Percentiles rank a stretch among this genome's conserved stretches.
phyloP scores from a whole-genome alignment of 192 early-diverging fungal genomes.

The Linnemannia zychae region DNA sequence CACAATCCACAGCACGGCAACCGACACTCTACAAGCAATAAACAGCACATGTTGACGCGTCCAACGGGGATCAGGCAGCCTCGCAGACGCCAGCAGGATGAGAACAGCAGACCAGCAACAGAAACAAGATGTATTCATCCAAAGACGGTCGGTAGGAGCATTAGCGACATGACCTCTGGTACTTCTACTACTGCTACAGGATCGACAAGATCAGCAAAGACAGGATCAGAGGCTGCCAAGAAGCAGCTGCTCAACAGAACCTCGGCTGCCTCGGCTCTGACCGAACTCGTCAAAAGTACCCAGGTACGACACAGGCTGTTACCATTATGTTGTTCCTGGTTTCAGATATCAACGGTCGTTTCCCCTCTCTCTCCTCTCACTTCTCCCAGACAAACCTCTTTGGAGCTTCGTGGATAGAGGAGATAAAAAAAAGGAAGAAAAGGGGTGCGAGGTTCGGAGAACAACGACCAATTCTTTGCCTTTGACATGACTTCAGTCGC shows the following conservation, averaged over 20 bases:
- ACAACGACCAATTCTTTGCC: no score
- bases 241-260: background rate
- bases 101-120: background rate
- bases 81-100: background rate
- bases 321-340: no score
- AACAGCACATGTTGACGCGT: background rate
- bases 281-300: background rate
- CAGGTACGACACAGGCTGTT: background rate
- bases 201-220: background rate
- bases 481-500: no score
- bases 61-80: background rate
- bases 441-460: no score
- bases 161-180: background rate
- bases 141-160: background rate
- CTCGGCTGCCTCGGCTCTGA: background rate
- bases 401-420: no score
- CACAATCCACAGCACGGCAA: background rate
- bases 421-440: no score
- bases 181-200: no score
- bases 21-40: background rate
- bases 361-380: no score
- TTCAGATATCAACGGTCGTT: no score
- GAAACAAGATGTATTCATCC: background rate
- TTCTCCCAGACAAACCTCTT: no score
- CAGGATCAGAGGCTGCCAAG: background rate